A percentile compares a stretch with the other conserved stretches of the same genome.
These are phyloP conservation scores for Jamesozyma spencerorum DNA, from an alignment of 805 yeast species.

Conservation along the genomic window DNA sequence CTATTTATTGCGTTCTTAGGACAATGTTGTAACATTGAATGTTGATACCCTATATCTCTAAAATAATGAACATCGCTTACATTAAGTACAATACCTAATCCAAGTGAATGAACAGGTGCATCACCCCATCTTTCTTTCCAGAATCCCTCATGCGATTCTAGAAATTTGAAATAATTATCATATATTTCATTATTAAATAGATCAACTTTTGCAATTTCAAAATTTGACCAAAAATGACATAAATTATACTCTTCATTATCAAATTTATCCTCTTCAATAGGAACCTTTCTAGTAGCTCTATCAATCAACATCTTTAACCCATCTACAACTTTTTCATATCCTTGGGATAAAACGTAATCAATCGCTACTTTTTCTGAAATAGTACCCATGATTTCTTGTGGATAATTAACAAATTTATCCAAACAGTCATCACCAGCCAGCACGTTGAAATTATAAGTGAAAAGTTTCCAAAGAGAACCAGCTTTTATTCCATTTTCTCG, in stretches of 20 bases:
- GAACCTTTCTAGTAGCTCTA: slow-evolving; percentile 28
- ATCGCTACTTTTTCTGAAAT: slow-evolving; percentile 26
- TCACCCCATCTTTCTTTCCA: slow-evolving; percentile 95
- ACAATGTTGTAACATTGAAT: slow-evolving; percentile 75
- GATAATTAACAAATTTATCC: slow-evolving; percentile 22
- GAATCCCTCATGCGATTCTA: slow-evolving; percentile 75
- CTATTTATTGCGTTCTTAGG: slow-evolving; percentile 41
- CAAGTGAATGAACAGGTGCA: slow-evolving; percentile 89
- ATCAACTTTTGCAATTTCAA: slow-evolving; percentile 81
- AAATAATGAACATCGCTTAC: slow-evolving; percentile 75
- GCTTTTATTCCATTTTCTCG: slow-evolving; percentile 38
- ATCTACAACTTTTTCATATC: slow-evolving; percentile 8
- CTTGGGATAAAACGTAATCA: slow-evolving; percentile 22
- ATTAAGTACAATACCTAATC: slow-evolving; percentile 65
- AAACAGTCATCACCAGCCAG: slow-evolving; percentile 30
- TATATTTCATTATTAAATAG: slow-evolving; percentile 60
- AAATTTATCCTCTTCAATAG: slow-evolving; percentile 44
- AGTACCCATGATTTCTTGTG: slow-evolving; percentile 18
- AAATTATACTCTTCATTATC: slow-evolving; percentile 62
- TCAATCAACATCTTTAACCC: slow-evolving; percentile 32
- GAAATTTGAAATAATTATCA: slow-evolving; percentile 52
- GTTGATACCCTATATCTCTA: slow-evolving; percentile 85
- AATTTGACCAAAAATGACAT: slow-evolving; percentile 90
- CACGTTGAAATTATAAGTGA: slow-evolving; percentile 37
- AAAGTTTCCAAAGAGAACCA: slow-evolving; percentile 62